A percentile compares a stretch with the other conserved stretches of the same genome.
Conservation (phyloP, 1,139 yeast species). For the Geotrichum fermentans region DNA sequence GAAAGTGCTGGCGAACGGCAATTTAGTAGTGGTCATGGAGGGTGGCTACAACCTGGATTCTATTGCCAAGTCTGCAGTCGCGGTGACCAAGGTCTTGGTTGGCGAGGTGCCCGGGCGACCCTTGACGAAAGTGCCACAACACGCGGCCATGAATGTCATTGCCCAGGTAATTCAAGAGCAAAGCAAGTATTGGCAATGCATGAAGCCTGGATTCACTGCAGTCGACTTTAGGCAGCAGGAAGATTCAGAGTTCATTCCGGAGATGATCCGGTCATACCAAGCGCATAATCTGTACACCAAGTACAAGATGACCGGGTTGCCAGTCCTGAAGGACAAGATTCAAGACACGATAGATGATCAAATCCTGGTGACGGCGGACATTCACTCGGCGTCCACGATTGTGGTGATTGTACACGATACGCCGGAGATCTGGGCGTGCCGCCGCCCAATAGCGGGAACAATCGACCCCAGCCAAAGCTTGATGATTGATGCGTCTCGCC, state of each 20-base stretch:
- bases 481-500: constrained; percentile 57
- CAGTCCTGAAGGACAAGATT: constrained; percentile 48
- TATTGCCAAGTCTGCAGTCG: constrained; percentile 83
- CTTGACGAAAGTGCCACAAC: constrained; percentile 61
- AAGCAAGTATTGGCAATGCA: constrained; percentile 81
- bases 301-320: constrained; percentile 62
- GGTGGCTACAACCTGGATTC: constrained; percentile 96
- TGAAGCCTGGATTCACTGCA: constrained; percentile 61
- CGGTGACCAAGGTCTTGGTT: constrained; percentile 83
- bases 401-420: constrained; percentile 82
- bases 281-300: constrained; percentile 51
- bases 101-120: constrained; percentile 94
- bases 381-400: constrained; percentile 59
- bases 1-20: constrained; percentile 82
- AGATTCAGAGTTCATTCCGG: constrained; percentile 19
- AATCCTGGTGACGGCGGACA: constrained; percentile 69
- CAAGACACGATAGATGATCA: constrained; percentile 53
- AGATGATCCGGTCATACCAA: constrained; percentile 59
- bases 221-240: constrained; percentile 28
- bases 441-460: constrained; percentile 74
- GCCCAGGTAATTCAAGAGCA: constrained; percentile 79
- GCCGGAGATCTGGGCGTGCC: constrained; percentile 86
- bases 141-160: constrained; percentile 66
- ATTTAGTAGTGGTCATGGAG: constrained; percentile 82
- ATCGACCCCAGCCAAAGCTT: constrained; percentile 68